phyloP scores from a whole-genome alignment of 495 filamentous ascomycete genomes.

The Lophiostoma macrostomum region DNA sequence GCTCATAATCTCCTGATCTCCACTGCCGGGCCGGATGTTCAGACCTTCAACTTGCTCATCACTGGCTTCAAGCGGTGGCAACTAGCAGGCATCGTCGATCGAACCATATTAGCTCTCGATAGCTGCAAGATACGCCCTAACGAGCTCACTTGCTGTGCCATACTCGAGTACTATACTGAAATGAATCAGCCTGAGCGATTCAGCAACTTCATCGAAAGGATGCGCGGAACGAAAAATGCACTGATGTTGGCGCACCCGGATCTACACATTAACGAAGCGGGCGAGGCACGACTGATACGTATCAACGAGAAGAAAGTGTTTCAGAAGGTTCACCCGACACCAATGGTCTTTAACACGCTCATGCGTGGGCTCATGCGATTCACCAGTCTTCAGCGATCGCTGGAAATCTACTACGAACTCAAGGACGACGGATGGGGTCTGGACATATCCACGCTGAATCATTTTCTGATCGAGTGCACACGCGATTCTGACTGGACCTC shows the following conservation, averaged over 20 bases:
- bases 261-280: conserved; percentile 33
- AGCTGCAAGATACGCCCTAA: conserved; percentile 51
- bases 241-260: conserved; percentile 35
- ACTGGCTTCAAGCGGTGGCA: conserved; percentile 52
- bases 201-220: conserved; percentile 27
- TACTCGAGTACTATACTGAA: conserved; percentile 54
- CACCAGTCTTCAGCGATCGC: conserved; percentile 34
- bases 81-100: conserved; percentile 50
- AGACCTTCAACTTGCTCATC: conserved; percentile 68
- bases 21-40: conserved; percentile 53
- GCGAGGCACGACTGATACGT: conserved; percentile 23
- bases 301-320: conserved; percentile 32
- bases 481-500: conserved; percentile 29
- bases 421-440: conserved; percentile 41
- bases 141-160: conserved; percentile 49
- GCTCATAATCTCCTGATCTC: conserved; percentile 65
- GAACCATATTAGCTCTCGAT: conserved; percentile 53
- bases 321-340: conserved; percentile 38
- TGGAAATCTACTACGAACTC: conserved; percentile 37
- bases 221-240: conserved; percentile 36
- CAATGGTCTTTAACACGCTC: conserved; percentile 35
- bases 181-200: conserved; percentile 27
- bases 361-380: conserved; percentile 39
- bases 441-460: conserved; percentile 27
- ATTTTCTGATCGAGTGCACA: conserved; percentile 36